These are phyloP conservation scores for Thozetella sp. DNA, from an alignment of 495 filamentous ascomycete genomes.

Conservation along the genomic window DNA sequence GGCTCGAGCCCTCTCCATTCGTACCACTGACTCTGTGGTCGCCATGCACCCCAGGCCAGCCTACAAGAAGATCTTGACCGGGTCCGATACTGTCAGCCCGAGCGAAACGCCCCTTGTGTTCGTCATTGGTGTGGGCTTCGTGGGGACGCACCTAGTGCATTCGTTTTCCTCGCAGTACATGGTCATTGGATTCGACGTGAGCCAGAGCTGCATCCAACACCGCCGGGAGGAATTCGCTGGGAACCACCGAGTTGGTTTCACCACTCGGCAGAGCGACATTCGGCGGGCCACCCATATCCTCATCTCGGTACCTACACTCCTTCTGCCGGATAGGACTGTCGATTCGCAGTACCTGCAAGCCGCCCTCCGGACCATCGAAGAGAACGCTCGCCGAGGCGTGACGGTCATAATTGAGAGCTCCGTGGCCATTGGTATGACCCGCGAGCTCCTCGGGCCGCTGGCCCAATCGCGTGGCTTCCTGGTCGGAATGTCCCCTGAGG, in stretches of 20 bases:
- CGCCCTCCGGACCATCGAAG: conserved; percentile 27
- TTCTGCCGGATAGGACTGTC: conserved; percentile 27
- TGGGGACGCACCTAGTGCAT: conserved; percentile 30
- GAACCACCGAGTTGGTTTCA: conserved; percentile 15
- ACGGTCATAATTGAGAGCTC: conserved; percentile 36
- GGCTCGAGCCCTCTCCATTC: too few relatives aligned
- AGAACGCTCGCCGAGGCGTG: conserved; percentile 23
- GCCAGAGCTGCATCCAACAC: conserved; percentile 16
- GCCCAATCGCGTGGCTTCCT: conserved; percentile 17
- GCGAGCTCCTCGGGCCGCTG: conserved; percentile 27
- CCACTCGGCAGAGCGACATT: conserved; percentile 19
- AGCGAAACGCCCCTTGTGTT: conserved; percentile 26
- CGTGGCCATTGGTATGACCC: conserved; percentile 40
- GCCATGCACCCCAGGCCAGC: not conserved
- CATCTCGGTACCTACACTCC: conserved; percentile 37
- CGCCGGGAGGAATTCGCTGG: conserved; percentile 12
- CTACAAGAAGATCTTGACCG: not conserved
- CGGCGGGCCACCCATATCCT: conserved; percentile 29
- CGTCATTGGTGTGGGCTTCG: conserved; percentile 38
- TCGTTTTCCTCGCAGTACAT: conserved; percentile 25
- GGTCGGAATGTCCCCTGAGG: conserved; percentile 37
- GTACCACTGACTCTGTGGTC: too few relatives aligned
- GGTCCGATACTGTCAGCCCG: not conserved
- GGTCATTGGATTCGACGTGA: conserved; percentile 34
- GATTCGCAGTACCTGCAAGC: conserved; percentile 26